These are phyloP conservation scores for Dichotomopilus funicola DNA, from an alignment of 2,329 filamentous ascomycete genomes.

Conservation along the genomic window DNA sequence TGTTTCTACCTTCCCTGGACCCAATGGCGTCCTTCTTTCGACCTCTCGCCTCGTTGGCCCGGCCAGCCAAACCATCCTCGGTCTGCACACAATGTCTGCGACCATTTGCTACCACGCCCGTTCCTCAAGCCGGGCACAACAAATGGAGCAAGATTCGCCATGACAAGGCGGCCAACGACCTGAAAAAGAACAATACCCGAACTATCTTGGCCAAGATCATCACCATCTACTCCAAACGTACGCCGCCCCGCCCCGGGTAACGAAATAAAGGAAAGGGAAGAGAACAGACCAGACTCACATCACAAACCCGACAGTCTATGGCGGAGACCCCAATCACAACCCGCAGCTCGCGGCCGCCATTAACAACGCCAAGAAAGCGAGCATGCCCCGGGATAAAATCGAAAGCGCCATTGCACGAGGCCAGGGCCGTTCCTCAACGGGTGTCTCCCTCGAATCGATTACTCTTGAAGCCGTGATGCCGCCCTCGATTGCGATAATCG, in stretches of 20 bases:
- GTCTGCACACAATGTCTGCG: slow-evolving; percentile 45
- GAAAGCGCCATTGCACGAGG: slow-evolving; percentile 82
- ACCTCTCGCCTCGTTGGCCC: slow-evolving; percentile 13
- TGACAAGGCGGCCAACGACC: slow-evolving; percentile 83
- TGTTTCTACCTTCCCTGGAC: not conserved
- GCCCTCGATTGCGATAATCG: slow-evolving; percentile 67
- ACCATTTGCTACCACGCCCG: slow-evolving; percentile 40
- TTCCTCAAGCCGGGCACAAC: slow-evolving; percentile 64
- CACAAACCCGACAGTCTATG: slow-evolving; percentile 52
- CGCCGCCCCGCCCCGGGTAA: slow-evolving; percentile 22
- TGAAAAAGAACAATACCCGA: slow-evolving; percentile 67
- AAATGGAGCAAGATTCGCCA: slow-evolving; percentile 96
- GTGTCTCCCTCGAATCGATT: slow-evolving; percentile 67
- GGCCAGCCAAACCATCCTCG: slow-evolving; percentile 11
- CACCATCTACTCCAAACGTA: slow-evolving; percentile 67
- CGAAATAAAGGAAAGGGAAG: slow-evolving; percentile 10
- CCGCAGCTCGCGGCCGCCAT: slow-evolving; percentile 68
- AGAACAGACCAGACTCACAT: slow-evolving; percentile 9
- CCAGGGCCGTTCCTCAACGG: slow-evolving; percentile 71
- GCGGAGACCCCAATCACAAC: slow-evolving; percentile 67
- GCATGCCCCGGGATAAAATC: slow-evolving; percentile 77
- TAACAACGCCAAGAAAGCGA: slow-evolving; percentile 71
- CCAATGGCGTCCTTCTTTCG: slow-evolving; percentile 18
- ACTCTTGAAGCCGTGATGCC: slow-evolving; percentile 77
- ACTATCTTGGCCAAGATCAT: slow-evolving; percentile 65